These are phyloP conservation scores for Pseudocercospora fuligena DNA, from an alignment of 2,329 filamentous ascomycete genomes.

Conservation along the genomic window DNA sequence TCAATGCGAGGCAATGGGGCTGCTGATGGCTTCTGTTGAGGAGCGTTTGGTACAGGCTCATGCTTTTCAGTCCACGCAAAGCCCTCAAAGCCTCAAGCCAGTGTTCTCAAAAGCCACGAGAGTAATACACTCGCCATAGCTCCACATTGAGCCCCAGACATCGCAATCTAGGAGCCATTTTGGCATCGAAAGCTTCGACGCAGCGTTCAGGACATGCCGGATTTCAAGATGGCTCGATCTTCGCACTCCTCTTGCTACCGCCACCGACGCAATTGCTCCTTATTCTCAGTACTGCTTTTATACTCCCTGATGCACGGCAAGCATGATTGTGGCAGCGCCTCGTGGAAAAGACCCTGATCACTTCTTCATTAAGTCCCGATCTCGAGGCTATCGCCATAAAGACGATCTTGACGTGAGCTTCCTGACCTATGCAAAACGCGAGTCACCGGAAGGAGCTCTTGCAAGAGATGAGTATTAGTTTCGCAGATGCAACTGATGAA, in stretches of 20 bases:
- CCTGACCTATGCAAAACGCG: neutral
- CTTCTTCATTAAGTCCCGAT: neutral
- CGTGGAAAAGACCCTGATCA: neutral
- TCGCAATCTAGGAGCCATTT: neutral
- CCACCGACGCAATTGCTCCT: neutral
- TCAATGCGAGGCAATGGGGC: neutral
- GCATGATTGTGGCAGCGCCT: neutral
- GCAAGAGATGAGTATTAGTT: neutral
- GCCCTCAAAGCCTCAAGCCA: neutral
- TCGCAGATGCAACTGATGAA: neutral
- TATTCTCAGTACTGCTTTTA: neutral
- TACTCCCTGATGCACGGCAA: neutral
- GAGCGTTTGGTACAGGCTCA: neutral
- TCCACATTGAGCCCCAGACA: neutral
- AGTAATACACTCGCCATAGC: neutral
- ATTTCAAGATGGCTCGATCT: neutral
- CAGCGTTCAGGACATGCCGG: too few relatives aligned
- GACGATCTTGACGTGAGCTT: conserved; percentile 1
- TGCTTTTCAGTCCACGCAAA: neutral
- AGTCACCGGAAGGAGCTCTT: neutral
- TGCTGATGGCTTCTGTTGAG: neutral
- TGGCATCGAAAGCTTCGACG: neutral
- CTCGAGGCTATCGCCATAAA: neutral
- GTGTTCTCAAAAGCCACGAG: neutral
- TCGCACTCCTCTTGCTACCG: neutral